Base-by-base conservation (phyloP, 1,139 yeast species). In the Geotrichum cucujoidarum region DNA sequence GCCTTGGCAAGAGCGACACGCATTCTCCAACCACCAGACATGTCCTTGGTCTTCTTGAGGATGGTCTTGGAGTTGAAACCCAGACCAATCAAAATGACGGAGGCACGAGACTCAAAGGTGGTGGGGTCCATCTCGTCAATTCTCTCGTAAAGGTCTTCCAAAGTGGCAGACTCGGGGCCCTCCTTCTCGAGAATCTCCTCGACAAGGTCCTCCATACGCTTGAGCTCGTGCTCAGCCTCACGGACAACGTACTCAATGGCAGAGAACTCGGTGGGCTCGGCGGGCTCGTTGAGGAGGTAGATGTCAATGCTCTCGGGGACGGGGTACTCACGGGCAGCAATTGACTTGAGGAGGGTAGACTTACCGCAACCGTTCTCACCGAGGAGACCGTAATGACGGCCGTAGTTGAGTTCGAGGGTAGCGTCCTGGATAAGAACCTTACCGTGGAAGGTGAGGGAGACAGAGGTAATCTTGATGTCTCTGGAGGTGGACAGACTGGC, bases 321-420 rank as follows among this genome's bases (percentile, higher is more conserved):
- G 50, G 98, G 98, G 72, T 77, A 92, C 71, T 94, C 99, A 70
- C 97, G 80, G 50, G 95, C 95, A 53, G 97, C 97, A 61, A 94
- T 71, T 36, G 97, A 83, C 69, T 86, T 87, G 67, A 92, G 73
- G 63, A 92, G 81, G 27, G 99, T 92, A 38, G 97, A 89, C 71
- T 92, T 92, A 74, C 99, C 99, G 74, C 98, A 92, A 56, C 99
- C 99, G 70, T 92, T 92, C 72, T 90, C 97, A 66, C 99, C 99
- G 61, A 94, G 77, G 58, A 92, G 77, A 53, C 71, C 72, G 67
- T 94, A 92, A 71, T 96, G 82, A 74, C 97, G 87, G 65, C 98
- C 98, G 70, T 81, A 90, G 73, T 92, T 94, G 73, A 92, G 80
- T 74, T 92, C 98, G 61, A 92, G 72, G 43, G 76, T 77, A 39